Evolutionary conservation across 2,329 filamentous ascomycete species (phyloP).

Genomic region (Pseudodiploospora longispora): DNA sequence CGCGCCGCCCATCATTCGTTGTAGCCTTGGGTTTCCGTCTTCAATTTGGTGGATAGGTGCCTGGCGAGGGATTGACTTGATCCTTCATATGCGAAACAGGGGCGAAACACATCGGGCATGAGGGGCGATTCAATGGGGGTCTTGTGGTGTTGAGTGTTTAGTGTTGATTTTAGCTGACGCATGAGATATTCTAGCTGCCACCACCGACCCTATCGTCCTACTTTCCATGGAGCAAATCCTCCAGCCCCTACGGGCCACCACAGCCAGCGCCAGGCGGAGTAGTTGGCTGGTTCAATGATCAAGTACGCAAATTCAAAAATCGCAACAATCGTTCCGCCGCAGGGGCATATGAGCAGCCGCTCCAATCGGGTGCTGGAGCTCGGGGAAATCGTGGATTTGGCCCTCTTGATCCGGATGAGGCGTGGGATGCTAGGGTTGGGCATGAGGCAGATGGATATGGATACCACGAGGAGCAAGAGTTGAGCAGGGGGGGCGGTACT

Average conservation of each 20-base stretch:
- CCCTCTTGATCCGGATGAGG: constrained; percentile 71
- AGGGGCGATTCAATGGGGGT: too few species aligned
- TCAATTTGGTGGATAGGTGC: too few species aligned
- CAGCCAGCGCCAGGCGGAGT: constrained; percentile 54
- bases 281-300: constrained; percentile 64
- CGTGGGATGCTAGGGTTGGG: constrained; percentile 76
- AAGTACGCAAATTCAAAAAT: constrained; percentile 55
- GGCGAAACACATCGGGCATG: too few species aligned
- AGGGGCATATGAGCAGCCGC: constrained; percentile 63
- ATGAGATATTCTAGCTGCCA: constrained; percentile 45
- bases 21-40: too few species aligned
- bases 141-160: too few species aligned
- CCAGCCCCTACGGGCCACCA: constrained; percentile 41
- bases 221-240: constrained; percentile 58
- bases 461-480: constrained; percentile 72
- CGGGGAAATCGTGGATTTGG: constrained; percentile 52
- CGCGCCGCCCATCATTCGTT: too few species aligned
- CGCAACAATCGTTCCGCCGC: constrained; percentile 57
- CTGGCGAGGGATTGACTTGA: too few species aligned
- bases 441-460: constrained; percentile 60
- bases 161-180: neutral
- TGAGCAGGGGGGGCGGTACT: constrained; percentile 40
- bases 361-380: constrained; percentile 28
- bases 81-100: too few species aligned
- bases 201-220: constrained; percentile 59